A percentile compares a stretch with the other conserved stretches of the same genome.
phyloP scores from a whole-genome alignment of 352 stramenopile species.

The Pythium dissimile region DNA sequence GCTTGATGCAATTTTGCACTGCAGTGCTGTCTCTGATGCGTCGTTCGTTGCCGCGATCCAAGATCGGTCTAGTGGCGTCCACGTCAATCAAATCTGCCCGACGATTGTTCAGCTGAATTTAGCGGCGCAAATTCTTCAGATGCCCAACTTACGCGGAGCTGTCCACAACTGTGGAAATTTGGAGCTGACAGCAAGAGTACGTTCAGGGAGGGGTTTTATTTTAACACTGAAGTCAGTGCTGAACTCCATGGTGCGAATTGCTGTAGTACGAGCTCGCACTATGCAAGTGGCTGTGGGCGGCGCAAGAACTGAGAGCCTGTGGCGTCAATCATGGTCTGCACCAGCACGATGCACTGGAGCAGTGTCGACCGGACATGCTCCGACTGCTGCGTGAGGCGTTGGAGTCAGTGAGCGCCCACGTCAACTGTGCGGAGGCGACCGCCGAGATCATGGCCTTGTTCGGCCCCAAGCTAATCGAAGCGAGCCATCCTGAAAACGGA shows the following conservation, averaged over 20 bases:
- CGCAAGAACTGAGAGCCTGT: conserved; percentile 25
- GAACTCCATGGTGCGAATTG: too few species aligned
- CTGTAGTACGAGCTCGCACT: conserved; percentile 61
- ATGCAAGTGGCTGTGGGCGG: conserved; percentile 77
- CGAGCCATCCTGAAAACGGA: conserved; percentile 36
- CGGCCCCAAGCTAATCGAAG: conserved; percentile 44
- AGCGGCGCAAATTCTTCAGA: conserved; percentile 40
- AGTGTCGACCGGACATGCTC: conserved; percentile 38
- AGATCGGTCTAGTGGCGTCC: background rate
- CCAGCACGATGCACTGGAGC: conserved; percentile 33
- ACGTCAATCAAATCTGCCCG: conserved; percentile 42
- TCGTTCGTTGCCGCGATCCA: conserved; percentile 5
- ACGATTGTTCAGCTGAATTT: conserved; percentile 49
- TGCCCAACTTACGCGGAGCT: conserved; percentile 35
- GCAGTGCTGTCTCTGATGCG: conserved; percentile 28
- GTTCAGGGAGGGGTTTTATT: background rate
- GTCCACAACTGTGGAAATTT: conserved; percentile 46
- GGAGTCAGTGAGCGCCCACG: conserved; percentile 34
- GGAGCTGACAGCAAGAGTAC: conserved; percentile 57
- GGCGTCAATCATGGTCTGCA: background rate
- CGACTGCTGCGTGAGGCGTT: conserved; percentile 46
- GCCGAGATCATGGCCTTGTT: conserved; percentile 72
- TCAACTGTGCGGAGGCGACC: conserved; percentile 53
- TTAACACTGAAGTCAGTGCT: background rate
- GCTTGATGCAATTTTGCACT: conserved; percentile 51